Conservation (phyloP, 371 early-diverging fungal species). For the Blakeslea trispora region DNA sequence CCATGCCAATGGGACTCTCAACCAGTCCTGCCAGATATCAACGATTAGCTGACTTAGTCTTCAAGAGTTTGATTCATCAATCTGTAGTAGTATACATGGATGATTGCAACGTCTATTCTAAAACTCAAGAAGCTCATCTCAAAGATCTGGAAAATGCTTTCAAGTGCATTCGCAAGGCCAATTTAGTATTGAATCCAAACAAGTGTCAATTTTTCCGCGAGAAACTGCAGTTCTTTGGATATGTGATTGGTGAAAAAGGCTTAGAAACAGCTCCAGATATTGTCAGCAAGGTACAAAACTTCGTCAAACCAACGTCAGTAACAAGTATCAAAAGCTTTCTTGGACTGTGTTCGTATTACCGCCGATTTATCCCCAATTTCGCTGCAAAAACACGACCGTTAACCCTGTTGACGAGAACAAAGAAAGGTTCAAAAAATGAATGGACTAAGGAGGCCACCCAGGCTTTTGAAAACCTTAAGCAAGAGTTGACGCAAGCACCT, state of each 20-base stretch:
- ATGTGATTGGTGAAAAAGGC: constrained; percentile 28
- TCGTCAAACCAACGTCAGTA: constrained; percentile 29
- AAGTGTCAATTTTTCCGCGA: constrained; percentile 51
- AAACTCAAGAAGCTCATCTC: constrained; percentile 42
- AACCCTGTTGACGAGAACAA: constrained; percentile 37
- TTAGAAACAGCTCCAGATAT: constrained; percentile 19
- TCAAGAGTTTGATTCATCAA: constrained; percentile 11
- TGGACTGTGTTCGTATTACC: constrained; percentile 35
- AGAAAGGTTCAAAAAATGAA: constrained; percentile 11
- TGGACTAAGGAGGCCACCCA: constrained; percentile 19
- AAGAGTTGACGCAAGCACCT: background rate
- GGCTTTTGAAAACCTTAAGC: constrained; percentile 27
- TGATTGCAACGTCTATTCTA: constrained; percentile 48
- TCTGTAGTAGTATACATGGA: constrained; percentile 4
- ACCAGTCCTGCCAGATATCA: constrained; percentile 15
- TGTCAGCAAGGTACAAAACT: constrained; percentile 17
- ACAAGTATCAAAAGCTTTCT: constrained; percentile 52
- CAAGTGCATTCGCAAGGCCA: constrained; percentile 19
- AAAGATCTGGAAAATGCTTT: constrained; percentile 40
- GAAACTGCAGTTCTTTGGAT: constrained; percentile 43
- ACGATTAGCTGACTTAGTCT: constrained; percentile 35
- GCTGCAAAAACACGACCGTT: no score
- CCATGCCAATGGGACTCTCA: constrained; percentile 54
- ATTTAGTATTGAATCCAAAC: constrained; percentile 34
- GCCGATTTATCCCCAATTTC: constrained; percentile 31